Conservation (phyloP, 2,329 filamentous ascomycete genomes). For the Fusarium nygamai region DNA sequence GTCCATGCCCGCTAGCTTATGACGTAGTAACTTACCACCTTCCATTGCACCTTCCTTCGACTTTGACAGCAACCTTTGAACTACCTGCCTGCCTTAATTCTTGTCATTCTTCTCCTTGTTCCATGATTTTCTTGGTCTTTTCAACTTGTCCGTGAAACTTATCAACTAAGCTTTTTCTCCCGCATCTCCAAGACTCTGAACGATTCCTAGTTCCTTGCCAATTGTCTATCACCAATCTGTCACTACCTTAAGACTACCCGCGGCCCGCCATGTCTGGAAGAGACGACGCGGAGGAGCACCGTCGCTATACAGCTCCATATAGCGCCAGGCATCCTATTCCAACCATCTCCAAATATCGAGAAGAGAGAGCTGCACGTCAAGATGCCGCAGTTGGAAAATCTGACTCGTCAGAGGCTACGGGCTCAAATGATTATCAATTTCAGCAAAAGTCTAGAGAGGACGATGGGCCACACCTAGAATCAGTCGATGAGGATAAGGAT, state of each 20-base stretch:
- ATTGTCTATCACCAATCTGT: background rate
- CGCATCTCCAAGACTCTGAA: background rate
- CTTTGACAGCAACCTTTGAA: background rate
- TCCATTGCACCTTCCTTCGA: slow-evolving; percentile 16
- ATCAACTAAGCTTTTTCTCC: slow-evolving; percentile 4
- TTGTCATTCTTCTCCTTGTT: background rate
- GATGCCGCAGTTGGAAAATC: slow-evolving; percentile 50
- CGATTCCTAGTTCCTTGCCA: background rate
- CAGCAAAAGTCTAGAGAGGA: slow-evolving; percentile 29
- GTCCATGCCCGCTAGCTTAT: slow-evolving; percentile 23
- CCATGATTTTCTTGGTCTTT: background rate
- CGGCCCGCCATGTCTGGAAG: slow-evolving; percentile 47
- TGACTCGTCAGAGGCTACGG: slow-evolving; percentile 9
- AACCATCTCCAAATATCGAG: slow-evolving; percentile 59
- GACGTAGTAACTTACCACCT: slow-evolving; percentile 39
- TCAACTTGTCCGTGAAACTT: background rate
- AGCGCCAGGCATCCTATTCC: slow-evolving; percentile 57
- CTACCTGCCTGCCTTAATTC: background rate
- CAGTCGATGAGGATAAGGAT: slow-evolving; percentile 19
- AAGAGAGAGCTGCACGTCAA: slow-evolving; percentile 58
- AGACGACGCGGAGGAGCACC: slow-evolving; percentile 51
- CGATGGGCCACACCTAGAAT: slow-evolving; percentile 6
- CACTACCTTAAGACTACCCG: background rate
- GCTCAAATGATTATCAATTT: slow-evolving; percentile 11
- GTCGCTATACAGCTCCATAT: slow-evolving; percentile 54